phyloP scores from a whole-genome alignment of 1,284 basidiomycete species.

The Leccinum angustisporum region DNA sequence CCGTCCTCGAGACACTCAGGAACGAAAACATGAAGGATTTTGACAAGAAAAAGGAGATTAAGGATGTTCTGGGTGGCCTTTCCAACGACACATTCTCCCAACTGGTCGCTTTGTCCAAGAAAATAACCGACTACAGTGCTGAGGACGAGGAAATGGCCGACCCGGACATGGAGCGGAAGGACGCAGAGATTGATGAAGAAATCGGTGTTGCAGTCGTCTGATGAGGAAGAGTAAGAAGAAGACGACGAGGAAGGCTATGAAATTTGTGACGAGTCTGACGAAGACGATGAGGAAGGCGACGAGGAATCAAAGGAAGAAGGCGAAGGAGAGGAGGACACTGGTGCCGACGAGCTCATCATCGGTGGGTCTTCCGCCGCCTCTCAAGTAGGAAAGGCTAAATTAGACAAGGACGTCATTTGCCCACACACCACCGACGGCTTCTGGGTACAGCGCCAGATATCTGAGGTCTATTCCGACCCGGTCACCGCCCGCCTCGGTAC shows the following conservation, averaged over 20 bases:
- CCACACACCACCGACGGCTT: constrained; percentile 95
- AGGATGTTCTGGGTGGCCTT: constrained; percentile 75
- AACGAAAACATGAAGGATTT: constrained; percentile 92
- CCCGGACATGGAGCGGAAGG: constrained; percentile 74
- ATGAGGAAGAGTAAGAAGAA: constrained; percentile 91
- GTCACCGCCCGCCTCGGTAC: constrained; percentile 83
- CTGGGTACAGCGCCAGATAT: constrained; percentile 96
- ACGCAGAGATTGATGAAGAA: constrained; percentile 88
- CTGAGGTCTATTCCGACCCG: constrained; percentile 89
- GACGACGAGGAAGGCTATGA: constrained; percentile 87
- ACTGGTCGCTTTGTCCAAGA: constrained; percentile 87
- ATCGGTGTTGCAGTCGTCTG: constrained; percentile 95
- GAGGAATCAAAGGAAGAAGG: constrained; percentile 45
- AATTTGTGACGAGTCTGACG: constrained; percentile 75
- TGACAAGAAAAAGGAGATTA: constrained; percentile 96
- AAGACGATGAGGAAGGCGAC: constrained; percentile 63
- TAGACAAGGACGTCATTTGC: constrained; percentile 79
- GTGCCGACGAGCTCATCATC: constrained; percentile 70
- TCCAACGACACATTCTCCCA: constrained; percentile 82
- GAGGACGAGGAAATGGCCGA: constrained; percentile 80
- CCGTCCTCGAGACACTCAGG: constrained; percentile 88
- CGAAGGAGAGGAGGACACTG: constrained; percentile 47
- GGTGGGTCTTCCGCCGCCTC: constrained; percentile 55
- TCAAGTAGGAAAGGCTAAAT: constrained; percentile 47
- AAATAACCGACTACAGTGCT: constrained; percentile 93